Conservation (phyloP, 2,329 filamentous ascomycete genomes). For the Fonsecaea multimorphosa region DNA sequence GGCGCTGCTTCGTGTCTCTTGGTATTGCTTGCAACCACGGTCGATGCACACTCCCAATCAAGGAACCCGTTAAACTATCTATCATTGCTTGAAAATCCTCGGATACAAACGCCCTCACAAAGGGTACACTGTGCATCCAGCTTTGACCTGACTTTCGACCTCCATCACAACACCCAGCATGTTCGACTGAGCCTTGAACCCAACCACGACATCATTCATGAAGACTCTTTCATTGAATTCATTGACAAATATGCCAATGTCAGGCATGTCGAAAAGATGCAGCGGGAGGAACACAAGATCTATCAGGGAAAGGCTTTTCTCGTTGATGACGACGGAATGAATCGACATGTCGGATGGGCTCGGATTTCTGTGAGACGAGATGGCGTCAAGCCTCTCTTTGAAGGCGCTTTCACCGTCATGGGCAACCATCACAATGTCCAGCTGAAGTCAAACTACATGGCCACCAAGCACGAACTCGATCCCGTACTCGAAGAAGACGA, state of each 20-base stretch:
- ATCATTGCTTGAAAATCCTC: constrained; percentile 73
- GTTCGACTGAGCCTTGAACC: constrained; percentile 84
- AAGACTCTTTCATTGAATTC: constrained; percentile 75
- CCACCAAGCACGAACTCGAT: constrained; percentile 74
- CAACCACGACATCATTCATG: constrained; percentile 85
- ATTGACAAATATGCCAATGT: constrained; percentile 74
- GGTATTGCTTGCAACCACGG: constrained; percentile 24
- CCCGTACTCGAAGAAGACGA: constrained; percentile 64
- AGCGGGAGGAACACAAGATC: constrained; percentile 76
- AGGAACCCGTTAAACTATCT: constrained; percentile 79
- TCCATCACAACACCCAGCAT: constrained; percentile 70
- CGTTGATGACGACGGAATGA: constrained; percentile 67
- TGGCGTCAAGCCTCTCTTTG: constrained; percentile 79
- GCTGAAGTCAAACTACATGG: constrained; percentile 73
- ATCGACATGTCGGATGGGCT: constrained; percentile 86
- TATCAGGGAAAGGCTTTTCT: constrained; percentile 82
- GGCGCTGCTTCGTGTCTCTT: constrained; percentile 31
- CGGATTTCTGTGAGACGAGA: constrained; percentile 79
- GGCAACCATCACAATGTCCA: constrained; percentile 88
- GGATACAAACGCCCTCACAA: constrained; percentile 78
- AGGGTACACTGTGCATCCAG: constrained; percentile 78
- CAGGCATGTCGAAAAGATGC: constrained; percentile 68
- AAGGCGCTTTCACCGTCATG: constrained; percentile 83
- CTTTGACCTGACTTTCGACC: constrained; percentile 83
- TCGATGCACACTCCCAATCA: constrained; percentile 68